phyloP scores from a whole-genome alignment of 768 basidiomycete species.

The Termitomyces sp. region DNA sequence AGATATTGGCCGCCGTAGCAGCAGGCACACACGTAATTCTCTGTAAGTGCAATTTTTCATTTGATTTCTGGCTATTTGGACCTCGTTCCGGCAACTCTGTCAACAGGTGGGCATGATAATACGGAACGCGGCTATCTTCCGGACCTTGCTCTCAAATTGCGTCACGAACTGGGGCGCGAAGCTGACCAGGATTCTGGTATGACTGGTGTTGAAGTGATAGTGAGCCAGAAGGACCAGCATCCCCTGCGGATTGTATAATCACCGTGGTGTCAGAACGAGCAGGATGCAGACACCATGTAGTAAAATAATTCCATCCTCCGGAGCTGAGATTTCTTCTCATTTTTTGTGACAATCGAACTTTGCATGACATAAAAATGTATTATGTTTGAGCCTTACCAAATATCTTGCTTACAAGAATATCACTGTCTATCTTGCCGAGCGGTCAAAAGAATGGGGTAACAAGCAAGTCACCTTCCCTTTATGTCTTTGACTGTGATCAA shows the following conservation, averaged over 20 bases:
- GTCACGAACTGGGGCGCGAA: constrained; percentile 37
- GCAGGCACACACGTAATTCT: constrained; percentile 75
- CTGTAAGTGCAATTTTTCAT: constrained; percentile 47
- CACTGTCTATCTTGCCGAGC: too few relatives aligned
- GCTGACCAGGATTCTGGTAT: constrained; percentile 25
- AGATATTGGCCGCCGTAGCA: constrained; percentile 77
- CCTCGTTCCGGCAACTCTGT: constrained; percentile 7
- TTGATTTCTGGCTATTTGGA: constrained; percentile 16
- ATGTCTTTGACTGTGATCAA: not conserved
- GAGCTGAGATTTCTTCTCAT: not conserved
- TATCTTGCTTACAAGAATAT: not conserved
- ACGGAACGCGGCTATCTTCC: constrained; percentile 93
- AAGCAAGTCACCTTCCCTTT: not conserved
- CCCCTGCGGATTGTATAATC: constrained; percentile 63
- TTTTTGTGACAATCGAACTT: not conserved
- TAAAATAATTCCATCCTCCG: not conserved
- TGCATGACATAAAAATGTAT: not conserved
- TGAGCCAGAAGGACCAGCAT: constrained; percentile 71
- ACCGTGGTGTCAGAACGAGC: too few relatives aligned
- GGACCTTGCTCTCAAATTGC: constrained; percentile 60
- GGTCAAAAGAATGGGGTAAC: not conserved
- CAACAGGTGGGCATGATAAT: constrained; percentile 82
- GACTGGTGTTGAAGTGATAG: constrained; percentile 50
- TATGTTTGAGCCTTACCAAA: not conserved
- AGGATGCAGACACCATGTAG: not conserved